A percentile compares a stretch with the other conserved stretches of the same genome.
phyloP scores from a whole-genome alignment of 192 early-diverging fungal species.

The Chytriomyces sp. region DNA sequence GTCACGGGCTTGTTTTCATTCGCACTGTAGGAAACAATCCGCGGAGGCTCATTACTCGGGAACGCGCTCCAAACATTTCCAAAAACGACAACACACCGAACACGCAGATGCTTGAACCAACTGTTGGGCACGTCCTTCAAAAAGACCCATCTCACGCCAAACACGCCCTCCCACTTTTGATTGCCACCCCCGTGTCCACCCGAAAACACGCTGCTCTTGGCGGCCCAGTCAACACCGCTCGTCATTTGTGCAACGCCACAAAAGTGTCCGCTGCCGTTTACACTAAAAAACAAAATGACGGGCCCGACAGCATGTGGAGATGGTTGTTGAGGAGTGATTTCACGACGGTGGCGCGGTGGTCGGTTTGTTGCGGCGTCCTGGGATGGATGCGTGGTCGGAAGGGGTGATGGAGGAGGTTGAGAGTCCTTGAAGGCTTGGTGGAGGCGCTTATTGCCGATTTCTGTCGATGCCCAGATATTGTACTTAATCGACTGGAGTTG shows the following conservation, averaged over 20 bases:
- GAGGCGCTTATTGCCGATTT: constrained; percentile 59
- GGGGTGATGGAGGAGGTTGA: background rate
- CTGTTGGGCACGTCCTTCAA: constrained; percentile 60
- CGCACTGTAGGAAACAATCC: constrained; percentile 27
- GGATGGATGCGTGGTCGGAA: background rate
- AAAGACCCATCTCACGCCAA: constrained; percentile 55
- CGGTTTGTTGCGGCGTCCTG: background rate
- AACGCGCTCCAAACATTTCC: background rate
- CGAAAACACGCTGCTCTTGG: constrained; percentile 41
- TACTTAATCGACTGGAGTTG: constrained; percentile 44
- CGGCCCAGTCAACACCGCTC: constrained; percentile 44
- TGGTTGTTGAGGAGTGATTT: background rate
- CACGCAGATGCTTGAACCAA: constrained; percentile 47
- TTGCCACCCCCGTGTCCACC: background rate
- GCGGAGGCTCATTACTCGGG: background rate
- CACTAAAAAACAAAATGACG: constrained; percentile 57
- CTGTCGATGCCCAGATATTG: constrained; percentile 59
- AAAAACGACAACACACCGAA: constrained; percentile 29
- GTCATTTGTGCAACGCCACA: constrained; percentile 62
- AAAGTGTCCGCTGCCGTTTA: constrained; percentile 58
- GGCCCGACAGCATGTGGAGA: constrained; percentile 6
- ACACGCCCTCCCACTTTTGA: constrained; percentile 54
- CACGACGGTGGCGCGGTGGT: background rate
- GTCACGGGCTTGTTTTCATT: constrained; percentile 64
- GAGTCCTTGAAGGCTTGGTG: constrained; percentile 47